Percentiles rank a stretch among this genome's conserved stretches.
Conservation (phyloP, 129 eudicot genomes). For the Solidago caesia region DNA sequence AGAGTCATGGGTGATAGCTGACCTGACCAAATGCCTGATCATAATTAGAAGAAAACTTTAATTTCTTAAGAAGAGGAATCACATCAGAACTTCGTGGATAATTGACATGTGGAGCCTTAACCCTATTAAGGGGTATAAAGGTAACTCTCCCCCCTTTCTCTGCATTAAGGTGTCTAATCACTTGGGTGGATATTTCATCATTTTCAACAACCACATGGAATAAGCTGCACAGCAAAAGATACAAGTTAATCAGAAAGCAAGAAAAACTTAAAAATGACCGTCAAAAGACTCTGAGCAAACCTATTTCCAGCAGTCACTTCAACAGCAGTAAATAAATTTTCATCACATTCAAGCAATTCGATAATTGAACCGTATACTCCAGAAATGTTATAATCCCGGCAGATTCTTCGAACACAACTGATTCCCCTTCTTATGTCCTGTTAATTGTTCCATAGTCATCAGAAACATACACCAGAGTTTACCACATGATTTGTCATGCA, state of each 20-base stretch:
- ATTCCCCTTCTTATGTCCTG: slow-evolving; percentile 98
- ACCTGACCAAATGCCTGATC: slow-evolving; percentile 87
- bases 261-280: background rate
- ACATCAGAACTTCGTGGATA: slow-evolving; percentile 85
- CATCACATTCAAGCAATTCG: slow-evolving; percentile 93
- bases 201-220: slow-evolving; percentile 92
- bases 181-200: slow-evolving; percentile 86
- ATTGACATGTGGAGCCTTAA: slow-evolving; percentile 68
- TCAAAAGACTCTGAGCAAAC: slow-evolving; percentile 32
- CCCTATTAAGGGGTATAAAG: slow-evolving; percentile 94
- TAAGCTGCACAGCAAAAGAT: slow-evolving; percentile 55
- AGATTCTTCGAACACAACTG: slow-evolving; percentile 71
- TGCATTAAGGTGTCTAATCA: slow-evolving; percentile 83
- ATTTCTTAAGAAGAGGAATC: slow-evolving; percentile 74
- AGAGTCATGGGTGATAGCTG: slow-evolving; percentile 18
- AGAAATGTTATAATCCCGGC: slow-evolving; percentile 52
- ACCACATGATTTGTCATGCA: background rate
- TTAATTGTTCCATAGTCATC: slow-evolving; percentile 1
- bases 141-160: slow-evolving; percentile 95
- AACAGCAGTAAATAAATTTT: slow-evolving; percentile 91
- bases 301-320: slow-evolving; percentile 99
- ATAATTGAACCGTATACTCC: slow-evolving; percentile 90
- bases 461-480: slow-evolving; percentile 13
- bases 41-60: slow-evolving; percentile 50
- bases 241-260: slow-evolving; percentile 6